Base-by-base conservation (phyloP, 352 stramenopile genomes). In the Pythium aphanidermatum region DNA sequence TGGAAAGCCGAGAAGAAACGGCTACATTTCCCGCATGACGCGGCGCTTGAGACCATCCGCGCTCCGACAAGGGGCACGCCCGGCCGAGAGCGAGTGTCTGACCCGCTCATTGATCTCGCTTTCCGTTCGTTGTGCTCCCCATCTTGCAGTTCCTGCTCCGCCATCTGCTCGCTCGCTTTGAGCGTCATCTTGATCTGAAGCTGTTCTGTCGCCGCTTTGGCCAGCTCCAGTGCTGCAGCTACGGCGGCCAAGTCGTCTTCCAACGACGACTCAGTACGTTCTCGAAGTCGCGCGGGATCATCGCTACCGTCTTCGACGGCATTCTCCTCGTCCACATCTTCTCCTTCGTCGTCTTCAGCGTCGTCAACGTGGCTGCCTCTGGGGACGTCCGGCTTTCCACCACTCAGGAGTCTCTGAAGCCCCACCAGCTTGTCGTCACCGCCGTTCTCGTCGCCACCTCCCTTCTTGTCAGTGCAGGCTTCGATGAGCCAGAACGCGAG, bases 1-100 rank as follows among this genome's bases (percentile, higher is more conserved):
- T 86, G 66, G 47, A 90, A 90, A 4, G 78, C 60, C 27, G 69
- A 78, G 46, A 90, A 87, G 23, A 65, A 87, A 30, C 80, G 80
- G 21, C 47, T 55, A 51, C 78, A 90, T 26, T 66, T 62, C 24
- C 29, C 60, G 39, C 78, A 90, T 3, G 67, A 54, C 12, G 65
- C 45, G 20, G 68, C 68, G 17, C 37, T 27, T 7, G 30, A 50
- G 12, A 65, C 54, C 9, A 50, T 20, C 2, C 51, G 63, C 8
- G 74, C 77, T n/a, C 48, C 51, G 25, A 74, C 58, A 11, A 63
- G 47, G 3, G 77, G 77, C 9, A 80, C 49, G 13, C 74, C 74
- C 1, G 33, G n/a, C n/a, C n/a, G n/a, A n/a, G n/a, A n/a, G n/a
- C n/a, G n/a, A n/a, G n/a, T n/a, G n/a, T n/a, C n/a, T n/a, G n/a